phyloP scores from a whole-genome alignment of 2,329 filamentous ascomycete species.

The Exserohilum turcica region DNA sequence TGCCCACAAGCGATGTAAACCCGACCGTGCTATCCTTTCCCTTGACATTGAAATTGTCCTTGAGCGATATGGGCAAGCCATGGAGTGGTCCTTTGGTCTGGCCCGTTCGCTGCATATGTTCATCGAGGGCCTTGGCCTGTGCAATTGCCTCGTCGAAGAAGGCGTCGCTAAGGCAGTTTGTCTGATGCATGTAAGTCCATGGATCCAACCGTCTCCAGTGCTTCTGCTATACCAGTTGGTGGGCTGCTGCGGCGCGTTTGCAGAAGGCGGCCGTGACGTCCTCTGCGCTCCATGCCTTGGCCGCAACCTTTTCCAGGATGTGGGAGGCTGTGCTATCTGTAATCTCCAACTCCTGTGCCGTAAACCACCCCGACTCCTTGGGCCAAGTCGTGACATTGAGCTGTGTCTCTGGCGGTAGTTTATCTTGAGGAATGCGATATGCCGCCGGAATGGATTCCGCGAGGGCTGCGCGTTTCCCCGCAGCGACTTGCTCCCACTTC shows the following conservation, averaged over 20 bases:
- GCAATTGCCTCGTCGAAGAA: slow-evolving; percentile 60
- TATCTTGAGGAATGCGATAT: slow-evolving; percentile 60
- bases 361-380: slow-evolving; percentile 64
- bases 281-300: slow-evolving; percentile 56
- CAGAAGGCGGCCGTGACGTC: slow-evolving; percentile 60
- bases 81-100: slow-evolving; percentile 67
- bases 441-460: slow-evolving; percentile 61
- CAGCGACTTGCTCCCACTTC: slow-evolving; percentile 54
- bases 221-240: slow-evolving; percentile 55
- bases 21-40: slow-evolving; percentile 67
- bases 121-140: slow-evolving; percentile 59
- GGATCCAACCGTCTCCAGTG: not conserved
- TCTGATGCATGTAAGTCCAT: slow-evolving; percentile 45
- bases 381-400: slow-evolving; percentile 64
- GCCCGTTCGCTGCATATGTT: slow-evolving; percentile 54
- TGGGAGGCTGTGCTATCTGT: slow-evolving; percentile 51
- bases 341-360: slow-evolving; percentile 56
- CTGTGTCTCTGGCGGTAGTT: slow-evolving; percentile 60
- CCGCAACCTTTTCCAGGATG: slow-evolving; percentile 50
- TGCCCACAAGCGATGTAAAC: slow-evolving; percentile 65
- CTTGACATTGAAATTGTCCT: slow-evolving; percentile 70
- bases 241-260: slow-evolving; percentile 60
- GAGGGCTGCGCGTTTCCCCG: slow-evolving; percentile 52
- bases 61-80: slow-evolving; percentile 69
- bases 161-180: slow-evolving; percentile 65